A percentile compares a stretch with the other conserved stretches of the same genome.
These are phyloP conservation scores for Atractiella rhizophila DNA, from an alignment of 768 basidiomycete species.

Conservation along the genomic window DNA sequence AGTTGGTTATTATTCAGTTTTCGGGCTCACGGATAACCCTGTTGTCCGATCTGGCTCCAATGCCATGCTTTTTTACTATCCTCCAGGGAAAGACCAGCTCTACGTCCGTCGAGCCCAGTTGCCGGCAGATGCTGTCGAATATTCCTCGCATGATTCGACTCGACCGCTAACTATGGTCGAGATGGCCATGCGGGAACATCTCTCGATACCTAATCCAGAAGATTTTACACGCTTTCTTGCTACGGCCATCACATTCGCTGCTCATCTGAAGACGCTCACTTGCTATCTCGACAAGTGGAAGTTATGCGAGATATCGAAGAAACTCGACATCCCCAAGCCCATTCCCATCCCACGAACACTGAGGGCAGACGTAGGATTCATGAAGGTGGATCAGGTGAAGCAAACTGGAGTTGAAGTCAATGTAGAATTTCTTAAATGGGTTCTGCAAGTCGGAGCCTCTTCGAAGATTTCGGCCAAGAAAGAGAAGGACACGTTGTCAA, in stretches of 20 bases:
- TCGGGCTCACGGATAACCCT: slow-evolving; percentile 20
- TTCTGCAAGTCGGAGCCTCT: slow-evolving; percentile 41
- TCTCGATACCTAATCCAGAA: slow-evolving; percentile 48
- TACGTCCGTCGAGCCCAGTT: slow-evolving; percentile 20
- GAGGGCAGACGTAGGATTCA: neutral
- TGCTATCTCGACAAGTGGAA: slow-evolving; percentile 54
- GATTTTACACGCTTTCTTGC: slow-evolving; percentile 72
- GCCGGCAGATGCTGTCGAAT: slow-evolving; percentile 15
- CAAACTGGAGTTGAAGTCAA: slow-evolving; percentile 43
- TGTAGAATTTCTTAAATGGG: slow-evolving; percentile 55
- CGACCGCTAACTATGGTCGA: slow-evolving; percentile 39
- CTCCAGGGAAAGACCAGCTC: slow-evolving; percentile 35
- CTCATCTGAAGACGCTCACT: slow-evolving; percentile 43
- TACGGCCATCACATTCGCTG: slow-evolving; percentile 84
- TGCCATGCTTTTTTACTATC: slow-evolving; percentile 95
- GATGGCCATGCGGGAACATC: slow-evolving; percentile 59
- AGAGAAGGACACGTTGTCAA: slow-evolving; percentile 26
- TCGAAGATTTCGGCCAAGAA: slow-evolving; percentile 19
- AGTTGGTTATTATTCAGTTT: slow-evolving; percentile 19
- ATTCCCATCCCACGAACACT: neutral
- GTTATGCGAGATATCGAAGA: slow-evolving; percentile 30
- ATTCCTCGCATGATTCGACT: slow-evolving; percentile 7
- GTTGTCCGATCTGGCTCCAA: slow-evolving; percentile 32
- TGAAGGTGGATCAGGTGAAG: slow-evolving; percentile 6
- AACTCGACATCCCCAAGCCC: slow-evolving; percentile 5